Conservation (phyloP, 257 asterid species). For the Jasminum sambac region DNA sequence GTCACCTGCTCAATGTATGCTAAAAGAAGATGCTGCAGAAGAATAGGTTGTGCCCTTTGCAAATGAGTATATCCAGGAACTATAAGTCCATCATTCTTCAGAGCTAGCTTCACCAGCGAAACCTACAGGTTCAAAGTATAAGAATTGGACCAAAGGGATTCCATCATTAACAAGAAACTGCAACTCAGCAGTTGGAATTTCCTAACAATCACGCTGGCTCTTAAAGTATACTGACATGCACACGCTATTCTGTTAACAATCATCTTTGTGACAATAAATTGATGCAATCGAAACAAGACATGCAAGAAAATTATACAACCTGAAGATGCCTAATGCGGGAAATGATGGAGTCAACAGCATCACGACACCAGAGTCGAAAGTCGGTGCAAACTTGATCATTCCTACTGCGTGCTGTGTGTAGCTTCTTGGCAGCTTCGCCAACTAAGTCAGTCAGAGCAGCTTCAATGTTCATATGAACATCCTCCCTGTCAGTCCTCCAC, state of each 20-base stretch:
- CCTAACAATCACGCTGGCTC: not conserved
- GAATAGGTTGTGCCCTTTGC: conserved; percentile 98
- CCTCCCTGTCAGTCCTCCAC: conserved; percentile 99
- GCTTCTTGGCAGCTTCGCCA: conserved; percentile 98
- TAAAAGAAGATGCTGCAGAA: conserved; percentile 91
- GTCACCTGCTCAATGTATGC: conserved; percentile 90
- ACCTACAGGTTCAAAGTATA: conserved; percentile 41
- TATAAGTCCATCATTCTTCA: conserved; percentile 72
- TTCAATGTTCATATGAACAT: conserved; percentile 97
- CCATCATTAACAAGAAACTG: not conserved
- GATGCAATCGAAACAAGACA: not conserved
- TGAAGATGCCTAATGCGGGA: conserved; percentile 64
- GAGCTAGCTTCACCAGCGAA: conserved; percentile 68
- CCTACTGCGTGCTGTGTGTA: conserved; percentile 94
- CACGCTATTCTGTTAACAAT: not conserved
- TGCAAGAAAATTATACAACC: conserved; percentile 35
- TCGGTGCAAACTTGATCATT: conserved; percentile 97
- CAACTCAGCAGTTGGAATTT: not conserved
- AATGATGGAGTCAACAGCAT: conserved; percentile 67
- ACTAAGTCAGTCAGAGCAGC: conserved; percentile 92
- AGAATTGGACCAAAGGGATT: not conserved
- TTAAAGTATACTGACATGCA: not conserved
- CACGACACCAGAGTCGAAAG: conserved; percentile 92
- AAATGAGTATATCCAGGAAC: conserved; percentile 98
- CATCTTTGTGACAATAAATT: not conserved